A percentile compares a stretch with the other conserved stretches of the same genome.
Evolutionary conservation across 208 protist species (phyloP).

Genomic region (Histomonas meleagridis): DNA sequence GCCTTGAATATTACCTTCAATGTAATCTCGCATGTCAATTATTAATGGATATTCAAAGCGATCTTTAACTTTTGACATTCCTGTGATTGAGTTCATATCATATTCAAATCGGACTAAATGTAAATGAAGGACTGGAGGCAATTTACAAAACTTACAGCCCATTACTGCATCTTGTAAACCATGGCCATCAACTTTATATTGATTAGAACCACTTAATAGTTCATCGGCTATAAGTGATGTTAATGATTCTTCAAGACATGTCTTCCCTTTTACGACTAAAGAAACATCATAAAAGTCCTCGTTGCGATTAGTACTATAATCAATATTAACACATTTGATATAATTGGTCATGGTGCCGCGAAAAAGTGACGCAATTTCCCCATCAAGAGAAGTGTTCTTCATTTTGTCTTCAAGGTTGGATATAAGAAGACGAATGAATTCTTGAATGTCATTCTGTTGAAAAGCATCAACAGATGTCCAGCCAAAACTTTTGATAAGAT

Average conservation of each 20-base stretch:
- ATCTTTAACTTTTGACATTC: not conserved
- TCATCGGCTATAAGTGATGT: not conserved
- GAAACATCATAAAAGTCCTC: not conserved
- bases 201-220: not conserved
- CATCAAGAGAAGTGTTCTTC: not conserved
- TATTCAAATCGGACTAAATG: not conserved
- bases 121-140: not conserved
- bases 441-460: slow-evolving; percentile 9
- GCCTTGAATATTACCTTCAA: not conserved
- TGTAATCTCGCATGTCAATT: not conserved
- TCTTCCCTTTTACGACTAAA: not conserved
- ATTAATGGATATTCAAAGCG: not conserved
- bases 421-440: not conserved
- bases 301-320: not conserved
- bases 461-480: not conserved
- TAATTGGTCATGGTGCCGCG: not conserved
- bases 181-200: not conserved
- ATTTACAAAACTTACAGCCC: too few relatives aligned
- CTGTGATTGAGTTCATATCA: not conserved
- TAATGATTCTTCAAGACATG: not conserved
- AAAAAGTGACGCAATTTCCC: not conserved
- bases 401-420: not conserved
- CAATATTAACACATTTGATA: not conserved
- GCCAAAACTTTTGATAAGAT: not conserved
- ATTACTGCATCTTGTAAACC: not conserved